A percentile compares a stretch with the other conserved stretches of the same genome.
These are phyloP conservation scores for Chlamydomonas urium DNA, from an alignment of 139 green algal genomes.

Conservation along the genomic window DNA sequence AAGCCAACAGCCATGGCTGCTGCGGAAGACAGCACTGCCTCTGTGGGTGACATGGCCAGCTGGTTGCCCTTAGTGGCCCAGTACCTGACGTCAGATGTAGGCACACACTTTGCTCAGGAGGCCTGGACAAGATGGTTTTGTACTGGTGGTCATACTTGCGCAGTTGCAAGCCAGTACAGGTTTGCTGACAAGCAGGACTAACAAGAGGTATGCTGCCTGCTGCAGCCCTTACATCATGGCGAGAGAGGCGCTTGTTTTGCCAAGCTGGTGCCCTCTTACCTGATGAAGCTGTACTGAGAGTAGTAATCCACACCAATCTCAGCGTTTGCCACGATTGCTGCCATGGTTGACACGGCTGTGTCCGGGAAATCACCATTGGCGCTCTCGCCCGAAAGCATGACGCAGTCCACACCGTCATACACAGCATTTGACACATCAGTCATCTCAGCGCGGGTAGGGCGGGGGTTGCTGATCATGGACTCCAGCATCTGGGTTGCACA, in stretches of 20 bases:
- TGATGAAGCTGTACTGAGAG: slow-evolving; percentile 52
- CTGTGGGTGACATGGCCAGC: slow-evolving; percentile 22
- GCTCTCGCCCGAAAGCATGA: slow-evolving; percentile 66
- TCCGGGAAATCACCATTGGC: slow-evolving; percentile 71
- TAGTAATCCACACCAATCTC: slow-evolving; percentile 59
- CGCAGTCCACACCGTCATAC: slow-evolving; percentile 68
- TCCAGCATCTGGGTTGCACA: slow-evolving; percentile 71
- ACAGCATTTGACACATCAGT: slow-evolving; percentile 83
- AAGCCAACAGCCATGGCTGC: slow-evolving; percentile 39
- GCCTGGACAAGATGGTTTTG: too few species aligned
- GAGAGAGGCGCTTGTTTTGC: too few species aligned
- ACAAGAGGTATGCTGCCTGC: too few species aligned
- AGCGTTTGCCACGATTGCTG: slow-evolving; percentile 70
- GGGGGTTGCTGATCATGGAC: slow-evolving; percentile 58
- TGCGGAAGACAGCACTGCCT: slow-evolving; percentile 33
- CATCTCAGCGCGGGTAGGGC: slow-evolving; percentile 75
- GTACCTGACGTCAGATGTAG: too few species aligned
- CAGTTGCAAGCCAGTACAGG: too few species aligned
- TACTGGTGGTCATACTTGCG: too few species aligned
- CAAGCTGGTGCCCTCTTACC: too few species aligned
- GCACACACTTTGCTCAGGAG: too few species aligned
- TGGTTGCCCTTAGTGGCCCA: slow-evolving; percentile 17
- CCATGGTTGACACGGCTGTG: slow-evolving; percentile 72
- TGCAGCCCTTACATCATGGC: too few species aligned
- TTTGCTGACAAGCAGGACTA: too few species aligned